Evolutionary conservation across 176 grass and related monocot genomes (phyloP), one percentile per base, ranked within the genome.

Genomic region (Triticum urartu): DNA sequence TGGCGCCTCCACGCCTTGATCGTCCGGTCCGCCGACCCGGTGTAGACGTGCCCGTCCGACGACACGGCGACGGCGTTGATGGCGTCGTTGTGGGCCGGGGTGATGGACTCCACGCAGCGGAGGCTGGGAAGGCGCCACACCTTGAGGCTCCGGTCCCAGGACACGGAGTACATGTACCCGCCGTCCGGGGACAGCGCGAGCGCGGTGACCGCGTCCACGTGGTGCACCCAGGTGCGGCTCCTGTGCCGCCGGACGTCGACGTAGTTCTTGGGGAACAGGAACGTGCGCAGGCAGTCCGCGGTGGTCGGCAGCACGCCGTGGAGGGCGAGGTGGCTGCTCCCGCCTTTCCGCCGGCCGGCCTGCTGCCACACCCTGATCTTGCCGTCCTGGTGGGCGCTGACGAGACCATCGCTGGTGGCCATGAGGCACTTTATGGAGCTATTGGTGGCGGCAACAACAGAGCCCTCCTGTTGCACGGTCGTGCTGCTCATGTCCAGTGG

Each of bases 61-160:
- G 95, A 74, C 45, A 89, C 95, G 11, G 52, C 92, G 7, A 97
- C 71, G 21, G 95, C 95, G 82, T 92, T 97, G 86, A 97, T 88
- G 78, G 92, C 92, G 26, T 97, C 95, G 58, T 81, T 77, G 82
- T 97, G 95, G 12, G 95, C 92, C 5, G 48, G 9, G 0, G 81
- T 60, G 36, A 97, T 75, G 28, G 92, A 97, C 63, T 92, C 88
- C 38, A 77, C 52, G 81, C 95, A 94, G 61, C 84, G 82, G 50
- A 89, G 86, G 63, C 77, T 36, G n/a, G 73, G 48, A 13, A 89
- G 83, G 9, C 65, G 83, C 92, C 95, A 94, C 45, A 73, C 84
- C 90, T 97, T 97, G 73, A 97, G 91, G 69, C 84, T 90, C 35
- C 86, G 81, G 88, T 97, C 95, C 95, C 95, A 97, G 20, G 92